Base-by-base conservation (phyloP, 2,329 filamentous ascomycete genomes). In the Diaporthe australafricana region DNA sequence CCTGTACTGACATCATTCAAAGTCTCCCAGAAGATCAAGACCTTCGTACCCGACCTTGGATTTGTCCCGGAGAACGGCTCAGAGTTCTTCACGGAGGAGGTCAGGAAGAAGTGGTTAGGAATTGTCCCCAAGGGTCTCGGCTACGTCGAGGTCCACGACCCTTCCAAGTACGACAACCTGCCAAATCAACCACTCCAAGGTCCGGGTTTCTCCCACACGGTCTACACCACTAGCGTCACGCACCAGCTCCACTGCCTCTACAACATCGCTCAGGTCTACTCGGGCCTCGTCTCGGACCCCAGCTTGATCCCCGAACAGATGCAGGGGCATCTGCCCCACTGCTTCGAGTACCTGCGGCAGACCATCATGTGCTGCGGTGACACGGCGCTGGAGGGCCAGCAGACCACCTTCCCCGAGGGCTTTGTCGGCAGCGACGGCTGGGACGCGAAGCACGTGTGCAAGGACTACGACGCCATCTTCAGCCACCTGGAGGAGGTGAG, bases 231-330 rank as follows among this genome's bases (percentile, higher is more conserved):
- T 0, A 82, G 81, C 2, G 80, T 84, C 74, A 85, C 83, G 4
- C 84, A 85, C 71, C 84, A 85, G 75, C 78, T 85, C 2, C 83
- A 85, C 74, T 85, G 84, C 72, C 77, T 85, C 42, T 79, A 81
- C 73, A 77, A 81, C 42, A 84, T 86, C 55, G 78, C 81, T 20
- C 76, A 80, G 60, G 79, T 79, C 20, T 82, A 83, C 71, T 79
- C 81, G 3, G 79, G 72, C 20, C 74, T 77, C n/a, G 76, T 76
- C 38, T 79, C 75, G n/a, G 75, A 79, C 40, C 69, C 68, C 14
- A 78, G 73, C 55, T 75, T 77, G 30, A 72, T 80, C 50, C 79
- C 79, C 1, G 60, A 74, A 11, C 79, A 82, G 50, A 77, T 76
- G n/a, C 74, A 77, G 1, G 83, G 82, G 77, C 83, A 85, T 60